Percentiles rank a stretch among this genome's conserved stretches.
phyloP scores from a whole-genome alignment of 2,329 filamentous ascomycete genomes.

The Alternaria ethzedia region DNA sequence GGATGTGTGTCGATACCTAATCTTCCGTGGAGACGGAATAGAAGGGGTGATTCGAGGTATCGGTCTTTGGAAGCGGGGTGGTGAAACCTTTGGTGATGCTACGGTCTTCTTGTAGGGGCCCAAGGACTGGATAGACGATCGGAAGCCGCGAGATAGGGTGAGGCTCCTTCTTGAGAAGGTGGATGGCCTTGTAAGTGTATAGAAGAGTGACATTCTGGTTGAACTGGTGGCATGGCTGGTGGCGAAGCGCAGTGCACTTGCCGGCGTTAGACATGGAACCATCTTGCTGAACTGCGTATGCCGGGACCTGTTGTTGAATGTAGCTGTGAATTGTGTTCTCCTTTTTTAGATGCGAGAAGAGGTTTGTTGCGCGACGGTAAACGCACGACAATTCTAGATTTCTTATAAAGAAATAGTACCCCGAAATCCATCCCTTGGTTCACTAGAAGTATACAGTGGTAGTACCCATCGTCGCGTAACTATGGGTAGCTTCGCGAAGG shows the following conservation, averaged over 20 bases:
- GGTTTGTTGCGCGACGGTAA: neutral
- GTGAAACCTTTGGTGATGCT: neutral
- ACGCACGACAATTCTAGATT: neutral
- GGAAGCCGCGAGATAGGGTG: neutral
- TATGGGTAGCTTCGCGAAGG: neutral
- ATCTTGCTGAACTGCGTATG: neutral
- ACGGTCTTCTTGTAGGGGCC: neutral
- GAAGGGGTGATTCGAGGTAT: neutral
- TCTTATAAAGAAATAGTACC: neutral
- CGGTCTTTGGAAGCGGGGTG: neutral
- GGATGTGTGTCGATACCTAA: neutral
- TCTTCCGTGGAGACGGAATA: neutral
- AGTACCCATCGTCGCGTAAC: neutral
- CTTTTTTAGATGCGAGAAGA: neutral
- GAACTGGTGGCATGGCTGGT: neutral
- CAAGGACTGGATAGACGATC: neutral
- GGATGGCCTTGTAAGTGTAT: neutral
- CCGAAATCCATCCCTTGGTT: neutral
- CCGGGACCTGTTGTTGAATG: neutral
- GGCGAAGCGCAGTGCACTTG: neutral
- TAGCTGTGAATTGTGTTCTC: neutral
- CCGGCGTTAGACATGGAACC: neutral
- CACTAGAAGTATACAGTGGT: neutral
- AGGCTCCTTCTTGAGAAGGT: neutral
- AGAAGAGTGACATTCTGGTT: neutral